phyloP scores from a whole-genome alignment of 148 eudicot genomes.

The Silene uniflora region DNA sequence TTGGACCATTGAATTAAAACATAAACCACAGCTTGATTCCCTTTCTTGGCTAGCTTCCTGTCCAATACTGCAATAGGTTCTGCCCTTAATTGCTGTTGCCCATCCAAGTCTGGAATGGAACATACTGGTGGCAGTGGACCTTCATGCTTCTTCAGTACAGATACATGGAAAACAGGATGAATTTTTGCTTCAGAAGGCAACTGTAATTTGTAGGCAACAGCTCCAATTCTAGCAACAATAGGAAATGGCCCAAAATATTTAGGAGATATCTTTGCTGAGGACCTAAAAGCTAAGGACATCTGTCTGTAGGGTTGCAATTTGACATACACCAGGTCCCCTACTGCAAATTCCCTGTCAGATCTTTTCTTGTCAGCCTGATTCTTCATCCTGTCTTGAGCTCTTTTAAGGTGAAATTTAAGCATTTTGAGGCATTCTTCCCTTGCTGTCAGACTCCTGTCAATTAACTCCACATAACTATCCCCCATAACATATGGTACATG shows the following conservation, averaged over 20 bases:
- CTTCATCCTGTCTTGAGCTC: background rate
- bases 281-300: background rate
- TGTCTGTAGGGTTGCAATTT: background rate
- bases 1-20: too few species aligned
- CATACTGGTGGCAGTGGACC: background rate
- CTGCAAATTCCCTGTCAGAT: background rate
- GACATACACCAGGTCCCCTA: background rate
- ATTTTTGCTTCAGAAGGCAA: background rate
- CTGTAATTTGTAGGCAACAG: background rate
- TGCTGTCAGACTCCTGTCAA: background rate
- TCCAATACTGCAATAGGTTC: too few species aligned
- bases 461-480: background rate
- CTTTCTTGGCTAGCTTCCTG: too few species aligned
- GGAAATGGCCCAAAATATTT: background rate
- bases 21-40: too few species aligned
- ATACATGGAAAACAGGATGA: background rate
- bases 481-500: background rate
- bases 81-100: background rate
- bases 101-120: background rate
- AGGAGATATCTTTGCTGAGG: background rate
- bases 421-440: background rate
- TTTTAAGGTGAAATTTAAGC: background rate
- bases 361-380: background rate
- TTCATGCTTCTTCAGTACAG: background rate
- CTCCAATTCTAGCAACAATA: background rate